Evolutionary conservation across 2,329 filamentous ascomycete species (phyloP), one percentile per base, ranked within the genome.

Genomic region (Sporothrix brunneoviolacea): DNA sequence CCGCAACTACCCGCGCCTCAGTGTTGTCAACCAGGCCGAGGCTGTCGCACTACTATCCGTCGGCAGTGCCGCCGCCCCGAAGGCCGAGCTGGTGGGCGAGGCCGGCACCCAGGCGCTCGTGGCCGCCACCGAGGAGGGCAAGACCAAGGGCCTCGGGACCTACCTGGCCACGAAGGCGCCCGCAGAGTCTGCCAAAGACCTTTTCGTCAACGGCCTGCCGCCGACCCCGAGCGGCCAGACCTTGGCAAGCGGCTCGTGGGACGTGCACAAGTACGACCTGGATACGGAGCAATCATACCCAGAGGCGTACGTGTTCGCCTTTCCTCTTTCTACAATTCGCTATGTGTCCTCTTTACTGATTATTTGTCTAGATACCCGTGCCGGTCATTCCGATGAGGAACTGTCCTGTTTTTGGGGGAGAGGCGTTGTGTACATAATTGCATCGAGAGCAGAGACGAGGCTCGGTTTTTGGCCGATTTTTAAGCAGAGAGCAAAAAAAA

Each of bases 31-130:
- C 53, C 93, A 97, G 74, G 80, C 80, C 41, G 87, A 97, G 68
- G 83, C 89, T 46, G 93, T 93, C 21, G 86, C 85, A 37, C 79
- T 98, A 60, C 75, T 98, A 64, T 83, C 78, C 24, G 82, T 97
- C 39, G 93, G 93, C 58, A 95, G 85, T 70, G 85, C 84, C 51
- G 84, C 81, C 10, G 74, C 73, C 43, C 91, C 93, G 30, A 91
- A 89, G 72, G 83, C 88, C 56, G 88, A 95, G 62, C 79, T 91
- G 64, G 78, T 95, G 53, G 75, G 75, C 57, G 90, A 64, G 74
- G 65, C 61, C 8, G 71, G 80, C 62, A 67, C 66, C 63, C 71
- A 79, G 87, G 74, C 73, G 53, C 73, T 98, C 57, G 84, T 93
- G 35, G 80, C 80, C 24, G 84, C 86, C 24, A 82, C 85, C 72